These are phyloP conservation scores for Setomelanomma holmii DNA, from an alignment of 2,329 filamentous ascomycete genomes.

Conservation along the genomic window DNA sequence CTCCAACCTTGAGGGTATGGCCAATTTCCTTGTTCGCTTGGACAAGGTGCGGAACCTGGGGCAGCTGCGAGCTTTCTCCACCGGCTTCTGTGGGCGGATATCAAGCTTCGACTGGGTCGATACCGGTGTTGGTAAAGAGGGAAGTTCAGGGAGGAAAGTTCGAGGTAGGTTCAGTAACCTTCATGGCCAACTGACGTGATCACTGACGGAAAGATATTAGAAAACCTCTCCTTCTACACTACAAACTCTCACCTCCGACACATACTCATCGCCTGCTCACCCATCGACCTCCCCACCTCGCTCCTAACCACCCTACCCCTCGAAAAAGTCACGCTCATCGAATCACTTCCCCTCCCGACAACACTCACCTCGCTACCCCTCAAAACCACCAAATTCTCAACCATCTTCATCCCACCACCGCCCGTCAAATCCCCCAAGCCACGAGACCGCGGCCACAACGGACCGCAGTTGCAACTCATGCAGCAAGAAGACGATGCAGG, in stretches of 20 bases:
- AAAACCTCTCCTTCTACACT: conserved; percentile 45
- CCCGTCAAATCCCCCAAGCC: conserved; percentile 30
- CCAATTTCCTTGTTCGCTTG: conserved; percentile 44
- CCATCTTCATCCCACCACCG: conserved; percentile 41
- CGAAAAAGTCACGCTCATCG: conserved; percentile 43
- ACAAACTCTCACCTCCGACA: conserved; percentile 45
- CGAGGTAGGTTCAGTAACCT: conserved; percentile 28
- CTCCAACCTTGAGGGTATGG: conserved; percentile 47
- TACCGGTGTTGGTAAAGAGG: conserved; percentile 47
- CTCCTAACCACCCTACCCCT: conserved; percentile 43
- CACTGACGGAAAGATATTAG: conserved; percentile 17
- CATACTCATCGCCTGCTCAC: conserved; percentile 43
- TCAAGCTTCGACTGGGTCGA: conserved; percentile 48
- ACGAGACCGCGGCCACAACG: conserved; percentile 27
- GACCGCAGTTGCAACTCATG: conserved; percentile 43
- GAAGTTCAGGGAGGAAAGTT: conserved; percentile 41
- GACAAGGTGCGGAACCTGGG: conserved; percentile 46
- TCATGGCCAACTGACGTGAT: not conserved
- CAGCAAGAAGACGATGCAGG: conserved; percentile 44
- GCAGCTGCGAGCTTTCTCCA: conserved; percentile 44
- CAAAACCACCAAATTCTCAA: conserved; percentile 32
- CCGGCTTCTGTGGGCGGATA: conserved; percentile 46
- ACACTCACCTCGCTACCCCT: conserved; percentile 40
- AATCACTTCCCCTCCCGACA: conserved; percentile 37
- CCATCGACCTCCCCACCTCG: conserved; percentile 37